Base-by-base conservation (phyloP, 176 grass and related monocot genomes). In the Urochloa ruziziensis region DNA sequence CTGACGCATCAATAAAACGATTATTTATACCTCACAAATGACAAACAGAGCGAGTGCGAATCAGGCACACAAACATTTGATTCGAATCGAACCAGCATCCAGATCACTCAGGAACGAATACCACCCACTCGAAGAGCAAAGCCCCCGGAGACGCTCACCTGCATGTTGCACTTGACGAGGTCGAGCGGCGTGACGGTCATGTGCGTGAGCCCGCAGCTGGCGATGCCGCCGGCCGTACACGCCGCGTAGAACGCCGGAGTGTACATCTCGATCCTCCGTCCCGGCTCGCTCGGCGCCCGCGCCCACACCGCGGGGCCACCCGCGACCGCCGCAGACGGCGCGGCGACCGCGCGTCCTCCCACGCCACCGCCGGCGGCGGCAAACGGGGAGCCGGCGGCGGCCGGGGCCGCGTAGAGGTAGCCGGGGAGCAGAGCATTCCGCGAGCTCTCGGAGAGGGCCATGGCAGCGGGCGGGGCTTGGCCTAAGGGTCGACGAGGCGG, bases 81-180 rank as follows among this genome's bases (percentile, higher is more conserved):
- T 73, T 46, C 36, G n/a, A 29, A 65, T 56, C 24, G 39, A 65
- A 39, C 24, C 32, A 34, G 1, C 34, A 16, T 15, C 10, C 14
- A 10, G 34, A 51, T 28, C 9, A 30, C 24, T 40, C 23, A 15
- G 48, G 1, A 40, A 60, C n/a, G 9, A 16, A 59, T 13, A 59
- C 10, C n/a, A n/a, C n/a, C 56, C n/a, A 1, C 35, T 44, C 17
- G 30, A 2, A 56, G 24, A 68, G n/a, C 6, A 42, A 69, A 42
- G 6, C 8, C 28, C 15, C 49, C 44, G 51, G 28, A 70, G 62
- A 57, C 7, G 24, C 67, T 44, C 76, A 96, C 96, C 89, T 96
- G 93, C 96, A 99, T 99, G 59, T 99, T 99, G 39, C 93, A 99
- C 74, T 96, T 99, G 24, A 99, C 91, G 44, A 99, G 83, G 70